Evolutionary conservation across 1,284 basidiomycete genomes (phyloP), one percentile per base, ranked within the genome.

Genomic region (Tranzscheliella williamsii): DNA sequence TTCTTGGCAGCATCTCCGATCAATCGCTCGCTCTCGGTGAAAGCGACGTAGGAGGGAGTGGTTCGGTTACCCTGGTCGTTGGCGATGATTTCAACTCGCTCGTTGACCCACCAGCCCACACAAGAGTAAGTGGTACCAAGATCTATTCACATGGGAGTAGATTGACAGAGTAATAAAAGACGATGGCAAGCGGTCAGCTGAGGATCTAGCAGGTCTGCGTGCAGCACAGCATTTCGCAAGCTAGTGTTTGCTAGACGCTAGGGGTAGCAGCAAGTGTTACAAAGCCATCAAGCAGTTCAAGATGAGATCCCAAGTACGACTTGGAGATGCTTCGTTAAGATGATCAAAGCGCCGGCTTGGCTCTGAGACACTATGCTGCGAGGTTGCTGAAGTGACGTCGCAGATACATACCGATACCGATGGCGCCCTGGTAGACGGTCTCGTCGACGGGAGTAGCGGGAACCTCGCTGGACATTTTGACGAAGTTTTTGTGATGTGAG

Each of bases 21-120:
- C 80, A 98, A 83, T 84, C 94, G 92, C 85, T 98, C 94, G 80
- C 89, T 89, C 63, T 90, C 82, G 70, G 91, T 93, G 85, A 98
- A 97, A 73, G 94, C 91, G 81, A 97, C 94, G 82, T 97, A 97
- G 71, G 94, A 98, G 50, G 94, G 94, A 50, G 94, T 97, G 74
- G 94, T 96, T 72, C 94, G 87, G 87, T 97, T 97, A 78, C 93
- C 94, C 89, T 77, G 74, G 71, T 76, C 74, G 79, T 82, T 79
- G 80, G 81, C 63, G 54, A 76, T 76, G 65, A 75, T 73, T 63
- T 75, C 72, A 38, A 75, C 73, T 36, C 68, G 71, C 67, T 74
- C 70, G 61, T 70, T 72, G 58, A 65, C 53, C 68, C 71, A 69
- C 65, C 70, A 67, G 34, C 73, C 74, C 17, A 82, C 87, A 76